These are phyloP conservation scores for Syzygium syzygioides DNA, from an alignment of 441 rosid species.

Conservation along the genomic window DNA sequence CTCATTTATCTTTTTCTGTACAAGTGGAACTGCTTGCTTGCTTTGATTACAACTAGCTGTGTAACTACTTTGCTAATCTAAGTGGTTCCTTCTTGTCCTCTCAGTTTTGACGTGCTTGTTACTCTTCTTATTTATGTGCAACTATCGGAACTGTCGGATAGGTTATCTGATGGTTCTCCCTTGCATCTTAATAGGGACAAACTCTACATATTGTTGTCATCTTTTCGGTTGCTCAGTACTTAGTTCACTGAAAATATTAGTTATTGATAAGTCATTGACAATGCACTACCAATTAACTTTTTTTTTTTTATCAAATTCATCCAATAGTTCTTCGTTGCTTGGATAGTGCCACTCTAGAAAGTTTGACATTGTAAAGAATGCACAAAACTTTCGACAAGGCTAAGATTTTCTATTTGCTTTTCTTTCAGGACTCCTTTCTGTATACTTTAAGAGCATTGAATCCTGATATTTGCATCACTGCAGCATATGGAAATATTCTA, in stretches of 20 bases:
- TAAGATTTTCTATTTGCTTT: conserved; percentile 1
- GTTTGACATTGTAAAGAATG: neutral
- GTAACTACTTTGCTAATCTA: neutral
- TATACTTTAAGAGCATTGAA: conserved; percentile 58
- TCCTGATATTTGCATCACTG: conserved; percentile 87
- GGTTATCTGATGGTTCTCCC: neutral
- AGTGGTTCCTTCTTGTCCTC: neutral
- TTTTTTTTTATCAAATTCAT: neutral
- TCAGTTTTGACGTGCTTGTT: neutral
- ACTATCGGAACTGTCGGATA: neutral
- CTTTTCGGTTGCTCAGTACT: neutral
- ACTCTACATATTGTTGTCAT: neutral
- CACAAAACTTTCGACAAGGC: neutral
- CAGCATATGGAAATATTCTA: conserved; percentile 92
- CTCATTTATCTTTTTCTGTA: neutral
- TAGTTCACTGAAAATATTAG: neutral
- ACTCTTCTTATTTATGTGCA: neutral
- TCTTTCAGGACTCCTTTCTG: conserved; percentile 59
- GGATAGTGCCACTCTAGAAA: neutral
- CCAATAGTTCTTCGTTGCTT: neutral
- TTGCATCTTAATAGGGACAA: neutral
- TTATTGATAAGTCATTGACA: neutral
- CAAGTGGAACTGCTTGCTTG: neutral
- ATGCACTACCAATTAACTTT: neutral
- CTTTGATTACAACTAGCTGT: neutral